These are phyloP conservation scores for Botrytis porri DNA, from an alignment of 2,329 filamentous ascomycete species.

Conservation along the genomic window DNA sequence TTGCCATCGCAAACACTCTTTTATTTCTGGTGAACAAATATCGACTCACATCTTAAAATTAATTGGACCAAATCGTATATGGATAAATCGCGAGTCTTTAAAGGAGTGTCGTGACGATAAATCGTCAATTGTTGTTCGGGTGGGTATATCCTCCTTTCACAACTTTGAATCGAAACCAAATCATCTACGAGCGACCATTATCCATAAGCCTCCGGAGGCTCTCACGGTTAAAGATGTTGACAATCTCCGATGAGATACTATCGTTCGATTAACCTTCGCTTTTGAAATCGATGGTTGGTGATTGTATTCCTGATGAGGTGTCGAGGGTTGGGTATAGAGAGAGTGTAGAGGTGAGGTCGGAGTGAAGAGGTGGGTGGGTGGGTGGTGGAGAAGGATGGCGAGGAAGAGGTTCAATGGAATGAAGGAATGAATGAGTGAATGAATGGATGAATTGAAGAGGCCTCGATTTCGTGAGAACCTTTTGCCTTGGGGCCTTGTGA, in stretches of 20 bases:
- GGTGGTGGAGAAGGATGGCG: background rate
- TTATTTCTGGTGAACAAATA: background rate
- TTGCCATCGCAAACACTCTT: background rate
- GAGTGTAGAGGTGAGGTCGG: slow-evolving; percentile 7
- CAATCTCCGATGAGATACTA: slow-evolving; percentile 20
- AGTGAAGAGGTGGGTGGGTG: background rate
- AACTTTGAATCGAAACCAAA: slow-evolving; percentile 30
- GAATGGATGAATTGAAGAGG: slow-evolving; percentile 14
- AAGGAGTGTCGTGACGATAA: slow-evolving; percentile 41
- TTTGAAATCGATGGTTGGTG: background rate
- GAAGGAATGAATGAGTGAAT: slow-evolving; percentile 14
- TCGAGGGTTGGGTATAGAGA: slow-evolving; percentile 13
- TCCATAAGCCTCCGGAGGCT: slow-evolving; percentile 37
- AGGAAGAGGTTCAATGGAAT: slow-evolving; percentile 5
- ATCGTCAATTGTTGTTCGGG: slow-evolving; percentile 30
- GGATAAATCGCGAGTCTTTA: slow-evolving; percentile 28
- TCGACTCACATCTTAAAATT: slow-evolving; percentile 33
- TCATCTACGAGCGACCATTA: slow-evolving; percentile 37
- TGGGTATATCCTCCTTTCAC: slow-evolving; percentile 27
- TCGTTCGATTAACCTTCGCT: slow-evolving; percentile 29
- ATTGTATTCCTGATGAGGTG: slow-evolving; percentile 10
- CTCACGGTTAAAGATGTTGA: slow-evolving; percentile 23
- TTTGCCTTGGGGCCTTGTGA: slow-evolving; percentile 17
- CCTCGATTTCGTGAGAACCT: slow-evolving; percentile 11
- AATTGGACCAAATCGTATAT: slow-evolving; percentile 7